phyloP scores from a whole-genome alignment of 768 basidiomycete genomes.

The Tricholoma bakamatsutake region DNA sequence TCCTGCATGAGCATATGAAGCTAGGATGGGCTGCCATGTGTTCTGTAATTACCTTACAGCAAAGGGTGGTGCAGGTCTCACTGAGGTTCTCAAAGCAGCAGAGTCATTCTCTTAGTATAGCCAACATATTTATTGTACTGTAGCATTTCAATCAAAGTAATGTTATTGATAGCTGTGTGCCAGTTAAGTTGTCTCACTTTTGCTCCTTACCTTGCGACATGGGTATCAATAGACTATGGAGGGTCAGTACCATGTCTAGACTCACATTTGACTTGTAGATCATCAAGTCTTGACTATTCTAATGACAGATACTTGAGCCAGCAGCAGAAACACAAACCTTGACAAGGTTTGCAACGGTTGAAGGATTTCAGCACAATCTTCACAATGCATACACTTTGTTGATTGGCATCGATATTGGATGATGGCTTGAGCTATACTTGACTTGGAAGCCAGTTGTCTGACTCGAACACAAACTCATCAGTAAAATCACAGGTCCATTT shows the following conservation, averaged over 20 bases:
- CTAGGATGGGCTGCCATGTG: neutral
- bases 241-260: neutral
- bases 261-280: neutral
- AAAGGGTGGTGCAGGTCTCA: neutral
- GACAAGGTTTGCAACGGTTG: neutral
- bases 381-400: neutral
- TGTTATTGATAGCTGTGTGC: neutral
- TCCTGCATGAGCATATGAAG: neutral
- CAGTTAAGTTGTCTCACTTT: neutral
- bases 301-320: neutral
- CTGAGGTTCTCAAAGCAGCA: neutral
- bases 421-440: neutral
- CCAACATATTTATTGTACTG: neutral
- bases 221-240: neutral
- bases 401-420: neutral
- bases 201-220: neutral
- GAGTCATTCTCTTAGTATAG: neutral
- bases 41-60: neutral
- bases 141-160: neutral
- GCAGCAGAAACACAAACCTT: neutral
- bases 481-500: too few relatives aligned
- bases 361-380: neutral
- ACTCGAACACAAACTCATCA: neutral
- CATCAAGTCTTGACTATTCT: neutral
- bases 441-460: neutral